Percentiles rank a stretch among this genome's conserved stretches.
phyloP scores from a whole-genome alignment of 1,139 yeast genomes.

The Pichia sp. region DNA sequence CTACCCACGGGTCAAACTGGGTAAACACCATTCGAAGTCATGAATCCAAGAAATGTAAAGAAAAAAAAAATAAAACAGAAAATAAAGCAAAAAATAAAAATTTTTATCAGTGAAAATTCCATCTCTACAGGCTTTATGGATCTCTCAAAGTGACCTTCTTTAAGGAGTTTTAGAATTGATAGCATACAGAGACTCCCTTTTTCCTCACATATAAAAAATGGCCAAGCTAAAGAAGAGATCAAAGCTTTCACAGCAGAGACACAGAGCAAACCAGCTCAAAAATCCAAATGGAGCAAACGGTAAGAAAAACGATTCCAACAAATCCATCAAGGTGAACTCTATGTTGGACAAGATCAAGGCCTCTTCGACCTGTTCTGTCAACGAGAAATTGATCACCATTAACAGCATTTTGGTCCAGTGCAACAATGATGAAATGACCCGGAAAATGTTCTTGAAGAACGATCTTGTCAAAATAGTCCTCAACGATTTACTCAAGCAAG shows the following conservation, averaged over 20 bases:
- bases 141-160: neutral
- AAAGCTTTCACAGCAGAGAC: constrained; percentile 43
- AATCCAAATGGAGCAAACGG: constrained; percentile 11
- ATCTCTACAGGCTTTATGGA: neutral
- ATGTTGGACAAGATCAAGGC: constrained; percentile 62
- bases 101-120: constrained; percentile 19
- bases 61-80: neutral
- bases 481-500: constrained; percentile 8
- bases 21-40: neutral
- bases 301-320: constrained; percentile 44
- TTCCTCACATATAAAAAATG: constrained; percentile 37
- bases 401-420: constrained; percentile 46
- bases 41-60: neutral
- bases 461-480: constrained; percentile 59
- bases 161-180: neutral
- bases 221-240: constrained; percentile 73
- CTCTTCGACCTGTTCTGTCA: constrained; percentile 41
- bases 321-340: constrained; percentile 60
- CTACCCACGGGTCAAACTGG: no score
- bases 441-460: constrained; percentile 65
- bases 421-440: constrained; percentile 33
- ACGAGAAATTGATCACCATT: constrained; percentile 75
- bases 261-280: constrained; percentile 28
- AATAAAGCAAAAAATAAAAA: constrained; percentile 42
- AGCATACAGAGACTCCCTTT: neutral